Conservation (phyloP, 2,329 filamentous ascomycete genomes). For the Monilinia laxa region DNA sequence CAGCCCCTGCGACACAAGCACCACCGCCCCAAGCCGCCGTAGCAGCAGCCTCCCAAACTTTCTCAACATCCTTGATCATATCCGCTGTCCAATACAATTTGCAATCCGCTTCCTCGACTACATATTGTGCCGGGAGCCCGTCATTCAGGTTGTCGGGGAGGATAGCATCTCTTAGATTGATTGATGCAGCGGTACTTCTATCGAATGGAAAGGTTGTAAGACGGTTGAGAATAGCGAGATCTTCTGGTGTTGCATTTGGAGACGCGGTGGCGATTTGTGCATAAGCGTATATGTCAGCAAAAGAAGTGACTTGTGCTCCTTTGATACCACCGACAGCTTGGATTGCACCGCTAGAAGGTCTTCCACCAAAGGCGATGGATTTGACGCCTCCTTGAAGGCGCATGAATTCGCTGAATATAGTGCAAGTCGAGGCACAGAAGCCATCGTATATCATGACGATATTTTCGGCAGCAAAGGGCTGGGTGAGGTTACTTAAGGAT, state of each 20-base stretch:
- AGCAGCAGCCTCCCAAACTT: conserved; percentile 52
- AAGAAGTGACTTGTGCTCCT: conserved; percentile 47
- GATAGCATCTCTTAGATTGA: conserved; percentile 47
- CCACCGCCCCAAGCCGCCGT: conserved; percentile 45
- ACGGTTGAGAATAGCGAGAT: conserved; percentile 27
- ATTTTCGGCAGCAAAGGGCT: conserved; percentile 45
- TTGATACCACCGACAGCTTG: conserved; percentile 66
- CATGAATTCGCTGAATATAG: conserved; percentile 57
- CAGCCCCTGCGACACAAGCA: conserved; percentile 38
- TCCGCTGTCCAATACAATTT: conserved; percentile 57
- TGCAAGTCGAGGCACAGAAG: conserved; percentile 59
- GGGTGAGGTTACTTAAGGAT: conserved; percentile 35
- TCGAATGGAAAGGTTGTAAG: conserved; percentile 29
- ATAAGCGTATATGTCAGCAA: conserved; percentile 27
- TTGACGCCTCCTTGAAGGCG: conserved; percentile 52
- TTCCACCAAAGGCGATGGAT: conserved; percentile 59
- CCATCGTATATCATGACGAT: conserved; percentile 50
- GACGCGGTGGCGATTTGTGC: conserved; percentile 27
- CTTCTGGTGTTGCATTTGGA: conserved; percentile 25
- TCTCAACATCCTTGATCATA: conserved; percentile 52
- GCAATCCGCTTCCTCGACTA: conserved; percentile 60
- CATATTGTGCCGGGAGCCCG: conserved; percentile 55
- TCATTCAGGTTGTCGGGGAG: conserved; percentile 38
- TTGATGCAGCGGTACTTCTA: conserved; percentile 38
- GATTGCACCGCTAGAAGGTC: conserved; percentile 54